Conservation (phyloP, 805 yeast species). For the Yarrowia sp. region DNA sequence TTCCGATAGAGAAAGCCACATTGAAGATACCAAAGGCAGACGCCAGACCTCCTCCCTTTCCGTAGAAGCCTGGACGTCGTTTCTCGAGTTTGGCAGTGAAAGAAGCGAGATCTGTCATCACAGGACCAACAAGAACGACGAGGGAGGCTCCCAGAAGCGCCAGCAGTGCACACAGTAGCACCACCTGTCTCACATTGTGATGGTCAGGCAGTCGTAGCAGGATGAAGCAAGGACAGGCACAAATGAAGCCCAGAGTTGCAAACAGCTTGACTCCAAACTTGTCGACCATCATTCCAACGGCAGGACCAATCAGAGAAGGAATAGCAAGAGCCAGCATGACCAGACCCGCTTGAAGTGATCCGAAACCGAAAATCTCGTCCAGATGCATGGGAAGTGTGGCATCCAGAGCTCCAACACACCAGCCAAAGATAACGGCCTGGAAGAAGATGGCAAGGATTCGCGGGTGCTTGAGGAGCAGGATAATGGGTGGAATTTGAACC, state of each 20-base stretch:
- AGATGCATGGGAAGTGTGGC: slow-evolving; percentile 49
- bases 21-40: slow-evolving; percentile 50
- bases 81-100: slow-evolving; percentile 44
- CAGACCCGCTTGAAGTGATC: slow-evolving; percentile 48
- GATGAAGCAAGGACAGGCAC: slow-evolving; percentile 35
- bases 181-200: slow-evolving; percentile 44
- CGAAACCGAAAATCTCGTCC: slow-evolving; percentile 46
- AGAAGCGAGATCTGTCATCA: slow-evolving; percentile 47
- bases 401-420: slow-evolving; percentile 49
- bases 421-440: slow-evolving; percentile 46
- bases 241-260: slow-evolving; percentile 44
- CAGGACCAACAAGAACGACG: slow-evolving; percentile 44
- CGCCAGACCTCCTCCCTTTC: slow-evolving; percentile 48
- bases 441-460: slow-evolving; percentile 44
- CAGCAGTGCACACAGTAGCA: slow-evolving; percentile 46
- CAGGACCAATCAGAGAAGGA: slow-evolving; percentile 48
- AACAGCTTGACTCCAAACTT: slow-evolving; percentile 46
- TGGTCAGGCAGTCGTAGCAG: slow-evolving; percentile 47
- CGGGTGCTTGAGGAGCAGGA: slow-evolving; percentile 39
- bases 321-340: slow-evolving; percentile 48
- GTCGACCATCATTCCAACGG: slow-evolving; percentile 46
- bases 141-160: slow-evolving; percentile 45
- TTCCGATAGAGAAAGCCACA: slow-evolving; percentile 49
- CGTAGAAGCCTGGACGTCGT: slow-evolving; percentile 47
- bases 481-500: slow-evolving; percentile 35